phyloP scores from a whole-genome alignment of 2,329 filamentous ascomycete species.

The Botrytis aclada region DNA sequence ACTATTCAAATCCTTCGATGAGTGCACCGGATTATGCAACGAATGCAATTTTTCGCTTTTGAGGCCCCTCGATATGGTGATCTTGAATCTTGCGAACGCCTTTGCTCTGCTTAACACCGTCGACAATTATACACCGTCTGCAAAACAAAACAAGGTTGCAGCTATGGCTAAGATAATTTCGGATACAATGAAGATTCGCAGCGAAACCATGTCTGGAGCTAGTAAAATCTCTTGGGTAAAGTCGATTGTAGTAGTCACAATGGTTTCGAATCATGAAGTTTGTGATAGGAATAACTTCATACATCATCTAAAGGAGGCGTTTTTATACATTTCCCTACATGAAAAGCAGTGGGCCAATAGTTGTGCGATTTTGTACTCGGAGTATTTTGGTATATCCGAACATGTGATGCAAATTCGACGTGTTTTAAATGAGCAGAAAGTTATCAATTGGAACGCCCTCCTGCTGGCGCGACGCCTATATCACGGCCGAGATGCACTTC shows the following conservation, averaged over 20 bases:
- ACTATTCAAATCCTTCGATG: not conserved
- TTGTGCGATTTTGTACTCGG: fast-evolving
- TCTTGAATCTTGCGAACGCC: not conserved
- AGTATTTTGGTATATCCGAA: fast-evolving
- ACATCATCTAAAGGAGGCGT: not conserved
- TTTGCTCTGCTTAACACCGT: not conserved
- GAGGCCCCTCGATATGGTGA: not conserved
- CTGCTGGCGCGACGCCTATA: fast-evolving
- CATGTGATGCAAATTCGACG: too few species aligned
- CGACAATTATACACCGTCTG: not conserved
- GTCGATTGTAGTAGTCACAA: too few species aligned
- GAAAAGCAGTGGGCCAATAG: too few species aligned
- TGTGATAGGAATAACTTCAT: not conserved
- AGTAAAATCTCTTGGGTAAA: fast-evolving
- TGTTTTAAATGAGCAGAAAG: not conserved
- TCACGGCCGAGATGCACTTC: not conserved
- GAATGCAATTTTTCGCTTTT: not conserved
- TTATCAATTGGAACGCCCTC: not conserved
- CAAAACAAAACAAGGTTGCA: not conserved
- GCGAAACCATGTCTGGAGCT: fast-evolving
- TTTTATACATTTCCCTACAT: not conserved
- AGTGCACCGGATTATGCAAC: not conserved
- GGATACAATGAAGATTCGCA: not conserved
- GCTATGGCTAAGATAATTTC: not conserved
- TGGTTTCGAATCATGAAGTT: too few species aligned